Evolutionary conservation across 495 filamentous ascomycete genomes (phyloP), one percentile per base, ranked within the genome.

Genomic region (Xylaria scruposa): DNA sequence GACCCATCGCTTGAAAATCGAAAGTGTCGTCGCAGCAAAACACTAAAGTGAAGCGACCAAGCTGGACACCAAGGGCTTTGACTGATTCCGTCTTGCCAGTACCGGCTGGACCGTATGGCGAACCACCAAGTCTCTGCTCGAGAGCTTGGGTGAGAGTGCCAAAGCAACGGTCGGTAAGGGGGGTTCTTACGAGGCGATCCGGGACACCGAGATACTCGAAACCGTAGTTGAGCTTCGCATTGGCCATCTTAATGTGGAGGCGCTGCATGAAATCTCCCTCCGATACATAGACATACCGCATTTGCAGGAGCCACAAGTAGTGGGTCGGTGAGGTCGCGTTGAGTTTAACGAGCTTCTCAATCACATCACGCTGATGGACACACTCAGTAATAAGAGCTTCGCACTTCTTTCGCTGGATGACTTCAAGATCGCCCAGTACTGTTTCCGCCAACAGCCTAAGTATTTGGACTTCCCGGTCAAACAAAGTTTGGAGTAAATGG

Each of bases 31-130:
- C 96, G 82, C 96, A 99, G 80, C 95, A 97, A 84, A 99, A 98
- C 21, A 99, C 96, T 26, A 99, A 88, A 17, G 97, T 99, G 80
- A 98, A 99, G 65, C 96, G 91, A 78, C 96, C 96, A 63, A 99
- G 91, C 78, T 99, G 94, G 4, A 98, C 88, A 84, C 96, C 96
- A 38, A 99, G 87, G 36, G 96, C 96, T 82, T 99, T 99, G 76
- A 99, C 96, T 0, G 96, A 98, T 77, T 99, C 96, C 0, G 96
- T 99, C 82, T 99, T 99, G 78, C 96, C 96, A n/a, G 96, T 99
- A 84, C 96, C 96, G 51, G 96, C 96, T 49, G 96, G 96, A 36
- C 96, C 96, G 77, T 99, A 99, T 4, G 96, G 96, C 56, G 96
- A 99, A 56, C 96, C 96, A 81, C 96, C 96, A 51, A 99, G 89